Evolutionary conservation across 1,284 basidiomycete species (phyloP).

Genomic region (Malassezia japonica): DNA sequence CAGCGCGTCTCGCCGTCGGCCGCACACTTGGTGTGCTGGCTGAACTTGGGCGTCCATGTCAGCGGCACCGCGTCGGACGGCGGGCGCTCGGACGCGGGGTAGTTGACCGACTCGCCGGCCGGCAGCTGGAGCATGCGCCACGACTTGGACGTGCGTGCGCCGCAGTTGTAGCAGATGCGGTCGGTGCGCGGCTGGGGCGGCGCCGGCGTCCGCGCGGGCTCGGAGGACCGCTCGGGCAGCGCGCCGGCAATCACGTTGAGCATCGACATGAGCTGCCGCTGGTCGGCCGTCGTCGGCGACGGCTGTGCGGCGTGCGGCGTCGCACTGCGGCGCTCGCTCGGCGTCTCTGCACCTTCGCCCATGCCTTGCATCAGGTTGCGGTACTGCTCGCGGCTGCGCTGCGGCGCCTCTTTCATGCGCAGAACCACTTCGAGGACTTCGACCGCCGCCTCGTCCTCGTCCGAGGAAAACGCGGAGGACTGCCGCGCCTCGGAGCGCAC

Average conservation of each 20-base stretch:
- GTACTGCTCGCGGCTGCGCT: constrained; percentile 35
- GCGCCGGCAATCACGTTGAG: constrained; percentile 14
- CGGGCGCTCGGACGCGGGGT: constrained; percentile 26
- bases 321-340: neutral
- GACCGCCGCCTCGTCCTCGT: constrained; percentile 33
- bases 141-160: constrained; percentile 20
- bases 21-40: constrained; percentile 11
- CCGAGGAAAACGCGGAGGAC: constrained; percentile 18
- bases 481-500: constrained; percentile 28
- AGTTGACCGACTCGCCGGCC: constrained; percentile 22
- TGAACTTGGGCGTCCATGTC: constrained; percentile 12
- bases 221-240: neutral
- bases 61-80: constrained; percentile 15
- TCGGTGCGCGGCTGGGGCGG: constrained; percentile 1
- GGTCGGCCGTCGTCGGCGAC: constrained; percentile 3
- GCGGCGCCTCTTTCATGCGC: constrained; percentile 38
- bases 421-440: constrained; percentile 41
- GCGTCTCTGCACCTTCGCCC: neutral
- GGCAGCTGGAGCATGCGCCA: constrained; percentile 34
- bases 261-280: constrained; percentile 15
- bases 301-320: constrained; percentile 9
- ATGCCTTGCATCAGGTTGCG: constrained; percentile 29
- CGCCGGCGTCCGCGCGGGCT: neutral
- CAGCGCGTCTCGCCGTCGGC: constrained; percentile 27
- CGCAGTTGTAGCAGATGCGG: constrained; percentile 43